Evolutionary conservation across 139 green algal species (phyloP), one percentile per base, ranked within the genome.

Genomic region (Asterochloris sp.): DNA sequence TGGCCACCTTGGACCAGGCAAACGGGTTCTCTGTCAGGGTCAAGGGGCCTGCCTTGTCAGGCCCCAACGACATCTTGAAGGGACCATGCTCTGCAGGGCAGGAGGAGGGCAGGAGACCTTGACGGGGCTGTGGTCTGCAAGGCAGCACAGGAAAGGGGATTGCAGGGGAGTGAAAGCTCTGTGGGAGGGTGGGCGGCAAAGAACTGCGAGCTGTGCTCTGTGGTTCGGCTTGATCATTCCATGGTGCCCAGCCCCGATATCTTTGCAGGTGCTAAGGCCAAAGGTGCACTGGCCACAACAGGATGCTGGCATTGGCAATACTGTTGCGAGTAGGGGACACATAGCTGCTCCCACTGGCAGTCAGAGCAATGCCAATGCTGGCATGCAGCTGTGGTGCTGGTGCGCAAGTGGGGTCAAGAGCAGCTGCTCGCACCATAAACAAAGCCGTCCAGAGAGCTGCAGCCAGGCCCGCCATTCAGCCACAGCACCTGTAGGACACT

Each of bases 391-490:
- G 60, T 24, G 60, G 0, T 4, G 16, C 38, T 78, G 38, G 26
- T 11, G 73, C n/a, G n/a, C 38, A 54, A 1, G 67, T 47, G 62
- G n/a, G n/a, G n/a, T n/a, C 15, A 67, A 27, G 15, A 23, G 11
- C 23, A 62, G 21, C 0, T 24, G 12, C 12, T 11, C 27, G 26
- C n/a, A 62, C n/a, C 66, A 69, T 75, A 64, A 66, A 10, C 71
- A 83, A 71, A 71, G 66, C 83, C 83, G 54, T 78, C 85, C 76
- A 87, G 80, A 66, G 82, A 87, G 78, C 73, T 83, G 74, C 85
- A 89, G 27, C 82, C 85, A 17, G 85, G 85, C 61, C 85, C 85
- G n/a, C 85, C 85, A 26, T 92, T 96, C 85, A 95, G 92, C 93
- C 93, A 80, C 21, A 80, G 60, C 16, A 80, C 38, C 38, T 54